Percentiles rank a stretch among this genome's conserved stretches.
phyloP scores from a whole-genome alignment of 1,139 yeast genomes.

The Sugiyamaella grinbergsii region DNA sequence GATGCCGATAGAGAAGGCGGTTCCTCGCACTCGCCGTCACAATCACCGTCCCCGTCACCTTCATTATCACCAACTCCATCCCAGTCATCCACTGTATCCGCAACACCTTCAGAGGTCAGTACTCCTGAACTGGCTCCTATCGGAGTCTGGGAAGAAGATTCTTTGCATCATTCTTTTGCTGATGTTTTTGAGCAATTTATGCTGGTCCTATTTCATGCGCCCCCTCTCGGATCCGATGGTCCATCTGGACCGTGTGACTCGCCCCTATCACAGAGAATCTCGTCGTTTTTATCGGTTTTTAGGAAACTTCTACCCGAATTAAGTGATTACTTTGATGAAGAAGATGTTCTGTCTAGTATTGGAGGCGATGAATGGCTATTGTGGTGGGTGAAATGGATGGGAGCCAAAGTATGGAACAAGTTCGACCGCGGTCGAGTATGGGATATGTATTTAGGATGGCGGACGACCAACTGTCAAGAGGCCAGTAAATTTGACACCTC shows the following conservation, averaged over 20 bases:
- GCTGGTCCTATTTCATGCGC: conserved; percentile 73
- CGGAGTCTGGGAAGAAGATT: conserved; percentile 26
- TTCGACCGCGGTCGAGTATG: conserved; percentile 84
- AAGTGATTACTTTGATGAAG: conserved; percentile 76
- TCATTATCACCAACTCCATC: conserved; percentile 13
- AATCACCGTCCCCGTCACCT: conserved; percentile 14
- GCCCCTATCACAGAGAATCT: conserved; percentile 60
- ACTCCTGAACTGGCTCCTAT: conserved; percentile 31
- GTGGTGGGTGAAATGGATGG: conserved; percentile 95
- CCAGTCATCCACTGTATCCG: conserved; percentile 11
- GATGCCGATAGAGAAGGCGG: background rate
- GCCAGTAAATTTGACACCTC: conserved; percentile 38
- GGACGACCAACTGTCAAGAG: conserved; percentile 36
- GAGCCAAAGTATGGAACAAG: conserved; percentile 84
- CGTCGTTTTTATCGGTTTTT: conserved; percentile 69
- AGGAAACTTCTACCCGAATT: conserved; percentile 73
- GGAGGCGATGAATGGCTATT: conserved; percentile 86
- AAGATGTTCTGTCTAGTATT: conserved; percentile 62
- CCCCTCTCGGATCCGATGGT: conserved; percentile 43
- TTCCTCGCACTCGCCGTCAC: conserved; percentile 6
- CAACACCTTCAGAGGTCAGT: conserved; percentile 16
- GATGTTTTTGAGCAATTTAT: conserved; percentile 70
- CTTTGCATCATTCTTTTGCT: conserved; percentile 23
- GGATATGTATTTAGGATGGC: conserved; percentile 85
- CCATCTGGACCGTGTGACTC: conserved; percentile 40